Base-by-base conservation (phyloP, 2,329 filamentous ascomycete genomes). In the Aspergillus clavatus region DNA sequence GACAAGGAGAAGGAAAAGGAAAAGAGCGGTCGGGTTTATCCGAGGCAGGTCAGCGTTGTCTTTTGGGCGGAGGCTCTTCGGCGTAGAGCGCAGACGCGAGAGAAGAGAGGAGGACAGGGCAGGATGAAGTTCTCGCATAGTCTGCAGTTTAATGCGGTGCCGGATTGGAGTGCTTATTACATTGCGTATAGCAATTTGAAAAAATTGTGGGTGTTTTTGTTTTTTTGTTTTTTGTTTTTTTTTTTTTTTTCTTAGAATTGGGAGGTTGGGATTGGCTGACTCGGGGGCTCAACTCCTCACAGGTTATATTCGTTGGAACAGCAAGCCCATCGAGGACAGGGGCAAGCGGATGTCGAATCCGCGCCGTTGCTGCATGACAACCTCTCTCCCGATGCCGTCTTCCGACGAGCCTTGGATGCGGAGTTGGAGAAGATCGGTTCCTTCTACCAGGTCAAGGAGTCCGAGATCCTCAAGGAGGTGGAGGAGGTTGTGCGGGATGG, bases 91-190 rank as follows among this genome's bases (percentile, higher is more conserved):
- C 51, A 50, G 14, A 45, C 33, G 45, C 46, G 46, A 37, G 39
- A 42, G 40, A 42, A 52, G 35, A 23, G 45, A 3, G 51, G 87
- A 58, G 76, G 83, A 58, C 80, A 77, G 55, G 83, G 86, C 82
- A 87, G 89, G 65, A 98, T 98, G 93, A 97, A 97, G 84, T 98
- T 98, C 78, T 97, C 91, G 14, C 93, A 98, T 69, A 97, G 91
- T 72, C 85, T 98, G 59, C 93, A 98, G 76, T 98, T 98, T 74
- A 98, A 98, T 75, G 90, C 93, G 53, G 93, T 98, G 59, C 93
- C 93, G n/a, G 93, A 98, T 72, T 98, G 93, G 93, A 96, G 89
- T 75, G 90, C 84, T 61, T 83, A 97, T 70, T 98, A 98, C 71
- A 94, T 98, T 64, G 87, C 90, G 49, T 98, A 98, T 72, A 96